Evolutionary conservation across 345 rosid species (phyloP).

Genomic region (Geranium rotundifolium): DNA sequence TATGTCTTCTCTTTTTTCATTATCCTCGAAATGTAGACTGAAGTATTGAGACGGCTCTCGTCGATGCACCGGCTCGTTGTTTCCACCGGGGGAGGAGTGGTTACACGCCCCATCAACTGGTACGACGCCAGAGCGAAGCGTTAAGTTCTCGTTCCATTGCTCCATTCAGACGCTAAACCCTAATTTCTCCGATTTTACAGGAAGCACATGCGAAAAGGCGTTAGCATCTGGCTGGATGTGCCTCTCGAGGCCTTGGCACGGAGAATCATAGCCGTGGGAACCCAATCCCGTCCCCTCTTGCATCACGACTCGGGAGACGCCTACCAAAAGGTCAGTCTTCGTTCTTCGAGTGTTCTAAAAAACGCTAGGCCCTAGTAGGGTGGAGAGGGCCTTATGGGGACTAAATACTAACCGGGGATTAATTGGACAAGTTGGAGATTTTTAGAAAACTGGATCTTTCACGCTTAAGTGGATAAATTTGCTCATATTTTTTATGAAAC

Average conservation of each 20-base stretch:
- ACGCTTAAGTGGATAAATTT: background rate
- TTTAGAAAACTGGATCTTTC: too few species aligned
- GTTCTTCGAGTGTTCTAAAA: too few species aligned
- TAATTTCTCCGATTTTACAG: slow-evolving; percentile 21
- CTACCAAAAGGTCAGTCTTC: slow-evolving; percentile 74
- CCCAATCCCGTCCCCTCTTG: slow-evolving; percentile 76
- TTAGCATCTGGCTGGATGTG: slow-evolving; percentile 90
- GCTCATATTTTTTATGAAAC: background rate
- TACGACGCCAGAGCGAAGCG: slow-evolving; percentile 10
- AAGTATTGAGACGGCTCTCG: slow-evolving; percentile 51
- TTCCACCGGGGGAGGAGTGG: slow-evolving; percentile 98
- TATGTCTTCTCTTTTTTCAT: background rate
- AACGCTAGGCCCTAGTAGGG: too few species aligned
- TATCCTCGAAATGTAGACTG: slow-evolving; percentile 33
- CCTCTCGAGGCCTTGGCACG: slow-evolving; percentile 85
- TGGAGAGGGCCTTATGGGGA: too few species aligned
- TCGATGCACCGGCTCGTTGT: slow-evolving; percentile 52
- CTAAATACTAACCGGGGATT: too few species aligned
- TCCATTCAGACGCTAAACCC: background rate
- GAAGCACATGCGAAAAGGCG: slow-evolving; percentile 70
- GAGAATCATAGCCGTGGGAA: slow-evolving; percentile 88
- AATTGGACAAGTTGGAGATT: too few species aligned
- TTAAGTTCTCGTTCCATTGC: background rate
- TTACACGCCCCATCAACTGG: slow-evolving; percentile 72
- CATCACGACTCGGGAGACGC: slow-evolving; percentile 68